Evolutionary conservation across 192 early-diverging fungal genomes (phyloP), one percentile per base, ranked within the genome.

Genomic region (Backusella westeae): DNA sequence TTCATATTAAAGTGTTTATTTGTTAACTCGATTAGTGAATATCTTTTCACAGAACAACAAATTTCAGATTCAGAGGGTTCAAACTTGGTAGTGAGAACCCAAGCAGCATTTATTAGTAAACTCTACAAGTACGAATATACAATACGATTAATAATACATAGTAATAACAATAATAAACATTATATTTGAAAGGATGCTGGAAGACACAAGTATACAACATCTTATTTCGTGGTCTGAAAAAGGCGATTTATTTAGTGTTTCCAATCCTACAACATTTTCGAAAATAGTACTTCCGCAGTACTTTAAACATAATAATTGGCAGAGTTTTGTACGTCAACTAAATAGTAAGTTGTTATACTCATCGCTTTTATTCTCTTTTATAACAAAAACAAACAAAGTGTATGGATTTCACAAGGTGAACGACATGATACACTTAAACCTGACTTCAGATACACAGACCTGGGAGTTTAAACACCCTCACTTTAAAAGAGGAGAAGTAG

Each of bases 221-320:
- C 36, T 71, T 44, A 77, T 77, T 26, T 63, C 53, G n/a, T 77
- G 75, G 75, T 71, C 75, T 34, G 75, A 77, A 36, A 71, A 71
- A 56, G 75, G 75, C 49, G 38, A 59, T 21, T n/a, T 59, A 38
- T 71, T 77, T 32, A 71, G 75, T 44, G 69, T 77, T 6, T 23
- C 75, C 53, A 77, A 77, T 39, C 21, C 75, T 12, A 71, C 69
- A 14, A 7, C 67, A 35, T 77, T 77, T 39, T 69, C 69, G 5
- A 77, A 71, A 21, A 15, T 32, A 32, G 75, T 77, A 21, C 39
- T 77, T 44, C 75, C 75, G 32, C 68, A 56, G 34, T 77, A 77
- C 29, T 77, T 77, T 39, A 77, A 77, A 63, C 75, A 77, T 49
- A 77, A 71, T 15, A 77, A 77, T 34, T 77, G 75, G 75, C 75